Conservation (phyloP, 2,329 filamentous ascomycete genomes). For the Phoma sp. region DNA sequence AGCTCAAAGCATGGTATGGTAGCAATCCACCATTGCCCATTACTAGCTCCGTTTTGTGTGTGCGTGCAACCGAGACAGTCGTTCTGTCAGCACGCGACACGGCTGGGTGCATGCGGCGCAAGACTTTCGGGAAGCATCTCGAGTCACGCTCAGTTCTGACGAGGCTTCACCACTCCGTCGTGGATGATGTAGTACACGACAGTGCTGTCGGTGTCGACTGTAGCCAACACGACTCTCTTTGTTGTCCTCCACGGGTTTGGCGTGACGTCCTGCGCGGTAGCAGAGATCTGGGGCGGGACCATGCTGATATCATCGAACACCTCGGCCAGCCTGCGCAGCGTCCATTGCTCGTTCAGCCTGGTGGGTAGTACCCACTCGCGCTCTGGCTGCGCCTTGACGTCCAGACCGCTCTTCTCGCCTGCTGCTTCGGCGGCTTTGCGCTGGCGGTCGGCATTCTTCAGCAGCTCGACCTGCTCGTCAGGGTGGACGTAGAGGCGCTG, state of each 20-base stretch:
- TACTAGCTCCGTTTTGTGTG: constrained; percentile 1
- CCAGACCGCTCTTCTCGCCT: constrained; percentile 49
- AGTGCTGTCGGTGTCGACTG: constrained; percentile 79
- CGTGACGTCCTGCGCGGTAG: constrained; percentile 15
- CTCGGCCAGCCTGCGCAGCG: constrained; percentile 67
- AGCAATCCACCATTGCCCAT: constrained; percentile 6
- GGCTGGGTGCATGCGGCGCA: not conserved
- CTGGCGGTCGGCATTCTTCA: constrained; percentile 63
- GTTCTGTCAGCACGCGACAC: too few species aligned
- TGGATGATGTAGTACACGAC: constrained; percentile 85
- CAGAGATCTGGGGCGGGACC: constrained; percentile 48
- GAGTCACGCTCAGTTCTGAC: constrained; percentile 68
- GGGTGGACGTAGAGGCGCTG: constrained; percentile 78
- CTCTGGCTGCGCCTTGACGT: constrained; percentile 51
- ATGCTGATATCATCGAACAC: constrained; percentile 67
- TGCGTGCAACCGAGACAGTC: not conserved
- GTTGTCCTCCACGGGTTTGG: constrained; percentile 52
- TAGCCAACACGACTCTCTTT: constrained; percentile 77
- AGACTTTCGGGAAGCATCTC: not conserved
- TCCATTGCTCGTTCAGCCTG: constrained; percentile 76
- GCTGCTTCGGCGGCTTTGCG: constrained; percentile 48
- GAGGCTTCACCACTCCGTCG: constrained; percentile 84
- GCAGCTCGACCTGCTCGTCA: constrained; percentile 77
- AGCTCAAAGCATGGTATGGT: constrained; percentile 10
- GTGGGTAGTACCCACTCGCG: constrained; percentile 79